Evolutionary conservation across 228 moss, liverwort and hornwort genomes (phyloP), one percentile per base, ranked within the genome.

Genomic region (Sphagnum fallax): DNA sequence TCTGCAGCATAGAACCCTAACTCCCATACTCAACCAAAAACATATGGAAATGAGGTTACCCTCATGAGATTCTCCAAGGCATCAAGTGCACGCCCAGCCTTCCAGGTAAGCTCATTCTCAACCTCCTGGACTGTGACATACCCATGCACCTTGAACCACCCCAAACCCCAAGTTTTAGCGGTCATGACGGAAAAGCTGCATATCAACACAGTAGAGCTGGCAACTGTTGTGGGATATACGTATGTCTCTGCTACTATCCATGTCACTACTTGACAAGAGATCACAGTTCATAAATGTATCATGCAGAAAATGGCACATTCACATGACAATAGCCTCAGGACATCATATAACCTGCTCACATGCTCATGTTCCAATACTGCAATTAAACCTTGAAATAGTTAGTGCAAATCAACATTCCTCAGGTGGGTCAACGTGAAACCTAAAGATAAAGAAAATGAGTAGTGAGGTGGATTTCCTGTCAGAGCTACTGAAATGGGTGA

Each of bases 1-100:
- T 32, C 32, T 32, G 32, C 32, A 32, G 32, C 32, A 32, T 32
- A 32, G 32, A 32, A 32, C 32, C 32, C 32, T 32, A 32, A 32
- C 32, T 32, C 32, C 32, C 32, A 32, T 32, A 32, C 2, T 32
- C 32, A 32, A 32, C 32, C 32, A 32, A 32, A 32, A 32, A 2
- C 32, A 32, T 32, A 32, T 32, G 32, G 32, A 32, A 32, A 32
- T 32, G 32, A 32, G 32, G 12, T 55, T 55, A 55, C 55, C 79
- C 82, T 90, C 53, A 97, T 84, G 6, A 97, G 72, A 9, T 16
- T 85, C 59, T 91, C 91, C 11, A 97, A 81, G 48, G 88, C 91
- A 60, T 97, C 97, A 10, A 76, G 75, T 47, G 77, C 88, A 67
- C 97, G 86, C 9, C 97, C 97, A 51, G 72, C 82, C 13, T 79